phyloP scores from a whole-genome alignment of 2,329 filamentous ascomycete species.

The Nannizziopsis barbatae region DNA sequence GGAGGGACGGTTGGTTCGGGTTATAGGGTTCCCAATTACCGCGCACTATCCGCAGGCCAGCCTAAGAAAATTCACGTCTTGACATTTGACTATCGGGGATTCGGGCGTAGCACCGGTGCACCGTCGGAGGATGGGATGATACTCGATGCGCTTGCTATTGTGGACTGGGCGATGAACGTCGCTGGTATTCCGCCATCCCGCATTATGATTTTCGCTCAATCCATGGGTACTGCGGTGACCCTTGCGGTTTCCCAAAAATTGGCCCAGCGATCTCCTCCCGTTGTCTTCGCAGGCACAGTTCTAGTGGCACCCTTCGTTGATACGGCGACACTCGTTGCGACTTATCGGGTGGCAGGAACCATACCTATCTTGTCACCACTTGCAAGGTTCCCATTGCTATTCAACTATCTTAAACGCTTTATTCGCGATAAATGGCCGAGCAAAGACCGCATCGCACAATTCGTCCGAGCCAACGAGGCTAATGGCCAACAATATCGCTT shows the following conservation, averaged over 20 bases:
- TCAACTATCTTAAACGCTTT: conserved; percentile 39
- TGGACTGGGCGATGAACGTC: conserved; percentile 44
- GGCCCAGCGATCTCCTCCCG: conserved; percentile 32
- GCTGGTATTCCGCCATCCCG: conserved; percentile 44
- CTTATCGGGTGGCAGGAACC: conserved; percentile 46
- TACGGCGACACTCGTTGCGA: conserved; percentile 43
- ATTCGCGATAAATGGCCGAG: conserved; percentile 44
- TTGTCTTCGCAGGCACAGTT: conserved; percentile 45
- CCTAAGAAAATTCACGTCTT: conserved; percentile 47
- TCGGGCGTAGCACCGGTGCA: conserved; percentile 42
- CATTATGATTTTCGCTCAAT: conserved; percentile 51
- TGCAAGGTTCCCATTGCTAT: conserved; percentile 37
- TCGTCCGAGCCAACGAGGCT: conserved; percentile 27
- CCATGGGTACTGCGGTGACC: conserved; percentile 46
- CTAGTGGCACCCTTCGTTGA: conserved; percentile 49
- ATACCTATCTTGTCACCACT: conserved; percentile 46
- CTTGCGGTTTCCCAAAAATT: conserved; percentile 38
- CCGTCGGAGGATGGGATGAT: conserved; percentile 48
- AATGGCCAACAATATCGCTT: conserved; percentile 22
- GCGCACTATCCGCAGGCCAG: conserved; percentile 42
- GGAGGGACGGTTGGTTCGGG: conserved; percentile 47
- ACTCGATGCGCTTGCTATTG: conserved; percentile 43
- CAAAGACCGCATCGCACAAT: conserved; percentile 39
- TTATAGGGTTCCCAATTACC: conserved; percentile 46
- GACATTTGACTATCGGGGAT: conserved; percentile 53